A percentile compares a stretch with the other conserved stretches of the same genome.
phyloP scores from a whole-genome alignment of 495 filamentous ascomycete genomes.

The Tuber melanosporum region DNA sequence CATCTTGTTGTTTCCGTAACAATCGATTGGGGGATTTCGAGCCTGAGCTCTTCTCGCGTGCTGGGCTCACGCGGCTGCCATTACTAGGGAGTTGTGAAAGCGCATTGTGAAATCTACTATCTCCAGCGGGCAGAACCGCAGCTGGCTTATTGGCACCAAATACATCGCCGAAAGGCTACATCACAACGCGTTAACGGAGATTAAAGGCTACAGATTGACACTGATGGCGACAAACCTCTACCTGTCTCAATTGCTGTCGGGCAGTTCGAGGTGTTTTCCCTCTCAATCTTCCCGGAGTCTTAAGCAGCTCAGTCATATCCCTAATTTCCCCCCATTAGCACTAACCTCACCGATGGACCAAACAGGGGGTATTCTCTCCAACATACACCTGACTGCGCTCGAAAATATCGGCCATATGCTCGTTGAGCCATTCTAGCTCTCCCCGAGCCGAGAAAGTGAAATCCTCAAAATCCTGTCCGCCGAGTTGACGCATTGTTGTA shows the following conservation, averaged over 20 bases:
- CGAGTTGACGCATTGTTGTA: slow-evolving; percentile 55
- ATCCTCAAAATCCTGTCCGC: slow-evolving; percentile 73
- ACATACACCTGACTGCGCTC: slow-evolving; percentile 73
- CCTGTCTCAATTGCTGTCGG: slow-evolving; percentile 51
- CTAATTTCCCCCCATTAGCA: slow-evolving; percentile 45
- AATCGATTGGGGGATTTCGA: slow-evolving; percentile 27
- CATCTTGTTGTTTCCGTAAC: slow-evolving; percentile 27
- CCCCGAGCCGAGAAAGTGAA: slow-evolving; percentile 81
- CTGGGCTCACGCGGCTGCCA: background rate
- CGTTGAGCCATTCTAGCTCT: slow-evolving; percentile 92
- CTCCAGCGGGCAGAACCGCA: slow-evolving; percentile 45
- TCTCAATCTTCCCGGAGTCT: slow-evolving; percentile 87
- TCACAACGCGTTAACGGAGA: slow-evolving; percentile 18
- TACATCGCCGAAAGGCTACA: slow-evolving; percentile 74
- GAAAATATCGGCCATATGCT: slow-evolving; percentile 94
- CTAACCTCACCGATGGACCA: background rate
- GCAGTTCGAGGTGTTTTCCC: slow-evolving; percentile 86
- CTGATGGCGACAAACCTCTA: background rate
- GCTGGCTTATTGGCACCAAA: slow-evolving; percentile 57
- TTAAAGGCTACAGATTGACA: background rate
- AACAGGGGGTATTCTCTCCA: slow-evolving; percentile 12
- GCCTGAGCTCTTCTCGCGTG: slow-evolving; percentile 8
- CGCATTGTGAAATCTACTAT: slow-evolving; percentile 46
- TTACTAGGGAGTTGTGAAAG: slow-evolving; percentile 30
- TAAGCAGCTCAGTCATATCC: slow-evolving; percentile 86